Evolutionary conservation across 805 yeast genomes (phyloP).

Genomic region (Schizosaccharomyces osmophilus): DNA sequence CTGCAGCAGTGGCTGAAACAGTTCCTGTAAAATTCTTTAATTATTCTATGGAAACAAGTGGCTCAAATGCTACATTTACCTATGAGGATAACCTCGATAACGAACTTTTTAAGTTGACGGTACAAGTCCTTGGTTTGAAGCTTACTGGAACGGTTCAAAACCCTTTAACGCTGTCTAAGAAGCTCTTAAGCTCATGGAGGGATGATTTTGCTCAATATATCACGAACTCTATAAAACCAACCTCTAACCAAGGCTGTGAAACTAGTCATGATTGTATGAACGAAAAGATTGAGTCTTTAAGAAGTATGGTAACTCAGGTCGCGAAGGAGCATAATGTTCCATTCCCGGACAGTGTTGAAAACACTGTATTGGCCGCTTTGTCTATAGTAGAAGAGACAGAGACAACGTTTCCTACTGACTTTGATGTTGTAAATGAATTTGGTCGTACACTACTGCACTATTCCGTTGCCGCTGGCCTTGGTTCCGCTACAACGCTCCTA

Average conservation of each 20-base stretch:
- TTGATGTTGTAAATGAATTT: slow-evolving; percentile 57
- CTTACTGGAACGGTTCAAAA: slow-evolving; percentile 92
- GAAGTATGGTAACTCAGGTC: slow-evolving; percentile 2
- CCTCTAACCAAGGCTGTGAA: not conserved
- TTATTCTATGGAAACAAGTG: slow-evolving; percentile 16
- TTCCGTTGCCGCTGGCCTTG: slow-evolving; percentile 54
- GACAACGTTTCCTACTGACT: slow-evolving; percentile 27
- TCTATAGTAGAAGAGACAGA: slow-evolving; percentile 38
- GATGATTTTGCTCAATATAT: slow-evolving; percentile 10
- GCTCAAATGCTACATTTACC: slow-evolving; percentile 34
- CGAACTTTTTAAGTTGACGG: slow-evolving; percentile 78
- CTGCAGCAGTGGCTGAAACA: slow-evolving; percentile 71
- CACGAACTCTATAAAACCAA: not conserved
- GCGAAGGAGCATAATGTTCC: not conserved
- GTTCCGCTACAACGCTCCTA: slow-evolving; percentile 34
- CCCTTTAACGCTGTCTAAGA: slow-evolving; percentile 75
- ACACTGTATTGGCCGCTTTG: slow-evolving; percentile 24
- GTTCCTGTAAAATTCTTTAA: slow-evolving; percentile 66
- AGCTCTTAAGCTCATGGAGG: slow-evolving; percentile 44
- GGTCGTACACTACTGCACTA: slow-evolving; percentile 80
- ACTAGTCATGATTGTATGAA: slow-evolving; percentile 14
- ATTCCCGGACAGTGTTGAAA: slow-evolving; percentile 16
- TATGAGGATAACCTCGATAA: slow-evolving; percentile 88
- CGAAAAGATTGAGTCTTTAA: slow-evolving; percentile 8
- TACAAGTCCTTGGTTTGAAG: slow-evolving; percentile 87